Percentiles rank a stretch among this genome's conserved stretches.
phyloP scores from a whole-genome alignment of 164 flowering plant species.

The Vitis rotundifolia region DNA sequence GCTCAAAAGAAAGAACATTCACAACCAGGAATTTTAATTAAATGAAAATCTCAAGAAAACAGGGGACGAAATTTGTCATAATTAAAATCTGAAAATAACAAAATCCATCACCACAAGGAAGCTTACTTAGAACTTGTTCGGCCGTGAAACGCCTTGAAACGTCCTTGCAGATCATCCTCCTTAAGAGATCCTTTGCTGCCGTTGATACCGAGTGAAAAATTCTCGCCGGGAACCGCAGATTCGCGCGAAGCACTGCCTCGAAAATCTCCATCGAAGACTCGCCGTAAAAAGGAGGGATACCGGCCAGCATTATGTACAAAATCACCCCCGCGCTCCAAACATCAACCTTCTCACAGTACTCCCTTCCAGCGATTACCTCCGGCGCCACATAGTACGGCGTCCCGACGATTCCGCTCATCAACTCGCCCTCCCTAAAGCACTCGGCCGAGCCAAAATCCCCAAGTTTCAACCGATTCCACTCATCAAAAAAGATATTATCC shows the following conservation, averaged over 20 bases:
- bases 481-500: constrained; percentile 70
- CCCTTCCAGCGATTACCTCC: constrained; percentile 63
- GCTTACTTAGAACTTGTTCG: constrained; percentile 81
- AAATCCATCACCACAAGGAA: background rate
- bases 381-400: constrained; percentile 95
- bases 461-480: constrained; percentile 39
- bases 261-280: constrained; percentile 69
- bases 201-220: constrained; percentile 57
- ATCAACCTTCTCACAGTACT: constrained; percentile 78
- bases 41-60: background rate
- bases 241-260: constrained; percentile 65
- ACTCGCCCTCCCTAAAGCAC: constrained; percentile 25
- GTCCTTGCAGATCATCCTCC: constrained; percentile 75
- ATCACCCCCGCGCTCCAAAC: constrained; percentile 88
- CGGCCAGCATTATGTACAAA: constrained; percentile 73
- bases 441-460: constrained; percentile 89
- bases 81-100: background rate
- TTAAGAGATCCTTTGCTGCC: constrained; percentile 64
- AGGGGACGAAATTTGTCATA: background rate
- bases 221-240: constrained; percentile 64
- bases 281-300: constrained; percentile 74
- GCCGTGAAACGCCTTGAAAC: constrained; percentile 68
- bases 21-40: too few species aligned
- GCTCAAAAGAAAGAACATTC: too few species aligned
- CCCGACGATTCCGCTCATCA: constrained; percentile 68